These are phyloP conservation scores for Dispira simplex DNA, from an alignment of 192 early-diverging fungal species.

Conservation along the genomic window DNA sequence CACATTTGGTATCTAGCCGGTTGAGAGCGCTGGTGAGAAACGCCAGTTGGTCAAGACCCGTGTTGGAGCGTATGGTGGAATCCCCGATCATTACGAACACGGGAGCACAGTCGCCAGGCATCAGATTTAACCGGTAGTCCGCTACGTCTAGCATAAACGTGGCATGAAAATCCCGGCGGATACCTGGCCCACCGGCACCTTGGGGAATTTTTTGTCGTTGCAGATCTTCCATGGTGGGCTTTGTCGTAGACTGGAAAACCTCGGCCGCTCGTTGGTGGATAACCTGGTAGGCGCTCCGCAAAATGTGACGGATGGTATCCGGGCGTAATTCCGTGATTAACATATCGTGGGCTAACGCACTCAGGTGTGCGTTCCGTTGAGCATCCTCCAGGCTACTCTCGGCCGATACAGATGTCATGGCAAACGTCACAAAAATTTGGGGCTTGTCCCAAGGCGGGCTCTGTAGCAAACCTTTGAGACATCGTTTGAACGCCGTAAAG, in stretches of 20 bases:
- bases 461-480: conserved; percentile 30
- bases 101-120: conserved; percentile 30
- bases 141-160: conserved; percentile 20
- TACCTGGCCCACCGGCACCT: neutral
- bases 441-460: conserved; percentile 13
- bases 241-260: neutral
- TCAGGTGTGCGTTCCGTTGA: neutral
- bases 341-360: neutral
- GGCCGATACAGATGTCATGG: neutral
- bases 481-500: conserved; percentile 30
- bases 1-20: conserved; percentile 43
- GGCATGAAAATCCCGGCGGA: neutral
- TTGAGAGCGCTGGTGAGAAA: conserved; percentile 22
- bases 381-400: neutral
- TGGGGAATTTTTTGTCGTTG: neutral
- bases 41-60: conserved; percentile 39
- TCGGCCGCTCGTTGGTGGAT: neutral
- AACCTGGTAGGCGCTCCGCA: conserved; percentile 4
- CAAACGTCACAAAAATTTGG: neutral
- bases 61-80: conserved; percentile 59
- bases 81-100: conserved; percentile 50
- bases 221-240: neutral
- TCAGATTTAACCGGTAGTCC: conserved; percentile 27
- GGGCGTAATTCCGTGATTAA: neutral
- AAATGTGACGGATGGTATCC: conserved; percentile 10